Base-by-base conservation (phyloP, 805 yeast genomes). In the Brettanomyces naardenensis region DNA sequence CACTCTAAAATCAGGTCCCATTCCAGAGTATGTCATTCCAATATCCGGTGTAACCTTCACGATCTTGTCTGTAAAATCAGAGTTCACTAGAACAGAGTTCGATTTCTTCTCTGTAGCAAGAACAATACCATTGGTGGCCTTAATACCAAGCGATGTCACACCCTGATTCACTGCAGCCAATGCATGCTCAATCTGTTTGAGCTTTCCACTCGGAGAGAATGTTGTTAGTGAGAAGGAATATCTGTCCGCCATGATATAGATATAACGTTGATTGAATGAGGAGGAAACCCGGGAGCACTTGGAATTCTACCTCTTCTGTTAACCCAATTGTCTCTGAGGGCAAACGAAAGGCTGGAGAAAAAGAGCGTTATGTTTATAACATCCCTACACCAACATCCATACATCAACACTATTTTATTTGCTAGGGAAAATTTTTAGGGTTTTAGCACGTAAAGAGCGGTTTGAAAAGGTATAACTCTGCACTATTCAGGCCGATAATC, bases 1-100 rank as follows among this genome's bases (percentile, higher is more conserved):
- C 13, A 92, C 95, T 47, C 99, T 74, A 67, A 84, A 92, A 61
- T 92, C 99, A 18, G 99, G 98, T 19, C 97, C 97, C 97, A 92
- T 89, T 15, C 99, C 99, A 5, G 95, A 73, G 63, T 92, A 92
- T 4, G 95, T 89, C 73, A 92, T 87, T 41, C 97, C 98, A 51
- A 90, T 84, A 58, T 92, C 88, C 27, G 98, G 97, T 4, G 98
- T 88, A 53, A 92, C 75, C 44, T 75, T 63, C 35, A 85, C 81
- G 28, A 92, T 79, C 58, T 92, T 92, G 36, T 81, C 71, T 41
- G 83, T 70, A 36, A 86, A 73, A 35, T 83, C 94, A 26, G 75
- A 65, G 48, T 85, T 79, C 38, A 87, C 75, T 45, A 92, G 71
- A 11, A 83, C 69, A 7, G 96, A 86, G 33, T 80, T 71, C 23